Conservation (phyloP, 345 rosid species). For the Ricinus communis region DNA sequence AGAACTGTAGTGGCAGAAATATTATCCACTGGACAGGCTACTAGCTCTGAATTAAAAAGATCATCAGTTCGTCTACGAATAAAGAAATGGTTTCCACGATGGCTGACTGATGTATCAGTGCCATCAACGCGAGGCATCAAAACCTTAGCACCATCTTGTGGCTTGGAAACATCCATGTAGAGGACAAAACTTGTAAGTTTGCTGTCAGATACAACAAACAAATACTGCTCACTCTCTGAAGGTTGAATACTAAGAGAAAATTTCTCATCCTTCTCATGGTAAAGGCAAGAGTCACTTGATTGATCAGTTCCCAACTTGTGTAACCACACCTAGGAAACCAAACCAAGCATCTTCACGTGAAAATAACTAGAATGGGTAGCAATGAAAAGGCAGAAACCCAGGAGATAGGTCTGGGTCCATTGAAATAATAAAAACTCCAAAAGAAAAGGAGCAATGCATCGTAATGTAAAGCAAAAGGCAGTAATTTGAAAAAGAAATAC, state of each 20-base stretch:
- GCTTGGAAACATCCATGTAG: constrained; percentile 62
- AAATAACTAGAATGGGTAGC: neutral
- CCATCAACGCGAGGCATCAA: constrained; percentile 77
- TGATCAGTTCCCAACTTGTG: constrained; percentile 84
- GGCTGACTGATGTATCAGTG: constrained; percentile 63
- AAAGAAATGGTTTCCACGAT: constrained; percentile 84
- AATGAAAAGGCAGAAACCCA: neutral
- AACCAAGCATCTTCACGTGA: constrained; percentile 2
- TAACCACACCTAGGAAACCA: constrained; percentile 67
- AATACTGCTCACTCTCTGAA: constrained; percentile 70
- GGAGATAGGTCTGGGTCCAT: too few species aligned
- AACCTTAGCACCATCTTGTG: constrained; percentile 66
- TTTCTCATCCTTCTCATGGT: constrained; percentile 88
- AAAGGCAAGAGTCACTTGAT: constrained; percentile 66
- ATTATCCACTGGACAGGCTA: constrained; percentile 68
- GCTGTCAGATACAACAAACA: constrained; percentile 75
- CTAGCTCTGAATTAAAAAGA: constrained; percentile 74
- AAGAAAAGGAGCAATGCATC: neutral
- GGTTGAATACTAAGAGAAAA: constrained; percentile 65
- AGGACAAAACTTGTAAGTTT: constrained; percentile 64
- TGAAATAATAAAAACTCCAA: too few species aligned
- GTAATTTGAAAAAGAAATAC: constrained; percentile 31
- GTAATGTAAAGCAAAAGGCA: neutral
- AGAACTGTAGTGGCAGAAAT: constrained; percentile 57
- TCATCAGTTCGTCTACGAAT: constrained; percentile 70